These are phyloP conservation scores for Dothideomycetes sp. DNA, from an alignment of 2,329 filamentous ascomycete genomes.

Conservation along the genomic window DNA sequence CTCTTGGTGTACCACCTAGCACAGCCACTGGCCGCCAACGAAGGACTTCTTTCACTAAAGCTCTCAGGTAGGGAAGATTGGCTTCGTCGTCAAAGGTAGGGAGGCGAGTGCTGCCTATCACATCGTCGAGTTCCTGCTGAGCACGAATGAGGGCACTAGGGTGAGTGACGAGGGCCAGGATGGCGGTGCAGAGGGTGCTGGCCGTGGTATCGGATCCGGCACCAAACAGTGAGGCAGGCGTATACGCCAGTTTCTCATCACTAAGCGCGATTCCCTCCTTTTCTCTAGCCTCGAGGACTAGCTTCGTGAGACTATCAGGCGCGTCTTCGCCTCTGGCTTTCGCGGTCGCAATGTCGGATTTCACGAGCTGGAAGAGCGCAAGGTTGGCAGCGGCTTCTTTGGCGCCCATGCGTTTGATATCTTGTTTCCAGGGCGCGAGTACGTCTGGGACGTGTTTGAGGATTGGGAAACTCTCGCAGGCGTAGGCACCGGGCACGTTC, in stretches of 20 bases:
- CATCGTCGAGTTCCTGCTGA: conserved; percentile 21
- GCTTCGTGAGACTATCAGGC: conserved; percentile 33
- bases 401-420: conserved; percentile 27
- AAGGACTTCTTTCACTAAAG: conserved; percentile 46
- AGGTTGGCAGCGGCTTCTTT: conserved; percentile 31
- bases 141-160: conserved; percentile 20
- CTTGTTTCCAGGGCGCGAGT: conserved; percentile 38
- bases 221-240: conserved; percentile 34
- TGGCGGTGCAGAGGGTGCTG: conserved; percentile 23
- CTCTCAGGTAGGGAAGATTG: conserved; percentile 42
- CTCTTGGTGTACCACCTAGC: conserved; percentile 31
- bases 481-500: conserved; percentile 34
- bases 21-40: conserved; percentile 41
- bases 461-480: conserved; percentile 36
- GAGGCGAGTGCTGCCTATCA: conserved; percentile 27
- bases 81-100: conserved; percentile 28
- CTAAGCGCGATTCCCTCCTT: conserved; percentile 29
- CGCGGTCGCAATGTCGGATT: conserved; percentile 23
- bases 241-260: conserved; percentile 31
- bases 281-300: conserved; percentile 29
- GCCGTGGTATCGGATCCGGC: conserved; percentile 23
- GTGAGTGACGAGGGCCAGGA: conserved; percentile 19
- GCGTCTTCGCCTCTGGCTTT: conserved; percentile 19
- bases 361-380: conserved; percentile 29
- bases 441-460: conserved; percentile 33